Evolutionary conservation across 306 rosid species (phyloP).

Genomic region (Lablab purpureus): DNA sequence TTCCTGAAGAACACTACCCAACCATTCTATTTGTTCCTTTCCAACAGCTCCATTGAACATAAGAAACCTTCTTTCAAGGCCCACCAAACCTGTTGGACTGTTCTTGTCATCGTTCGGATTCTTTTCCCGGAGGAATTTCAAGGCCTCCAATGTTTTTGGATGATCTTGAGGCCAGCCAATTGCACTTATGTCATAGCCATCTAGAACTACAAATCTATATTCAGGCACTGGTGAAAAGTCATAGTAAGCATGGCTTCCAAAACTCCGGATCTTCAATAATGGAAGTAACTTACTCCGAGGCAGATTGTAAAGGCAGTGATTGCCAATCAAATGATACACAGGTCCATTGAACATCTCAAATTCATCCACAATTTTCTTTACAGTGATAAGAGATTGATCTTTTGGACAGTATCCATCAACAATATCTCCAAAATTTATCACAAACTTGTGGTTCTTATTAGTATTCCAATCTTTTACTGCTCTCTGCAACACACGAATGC

Average conservation of each 20-base stretch:
- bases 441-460: constrained; percentile 65
- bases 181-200: constrained; percentile 88
- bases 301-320: constrained; percentile 96
- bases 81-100: constrained; percentile 72
- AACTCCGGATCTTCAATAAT: constrained; percentile 61
- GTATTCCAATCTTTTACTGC: constrained; percentile 84
- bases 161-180: constrained; percentile 92
- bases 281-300: constrained; percentile 82
- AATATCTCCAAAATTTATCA: constrained; percentile 81
- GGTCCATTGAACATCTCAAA: constrained; percentile 71
- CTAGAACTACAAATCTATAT: constrained; percentile 82
- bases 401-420: constrained; percentile 93
- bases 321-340: constrained; percentile 86
- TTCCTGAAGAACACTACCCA: constrained; percentile 65
- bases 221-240: constrained; percentile 79
- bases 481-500: constrained; percentile 73
- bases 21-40: constrained; percentile 86
- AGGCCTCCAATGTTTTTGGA: constrained; percentile 68
- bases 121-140: constrained; percentile 65
- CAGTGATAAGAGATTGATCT: constrained; percentile 68
- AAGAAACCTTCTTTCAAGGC: constrained; percentile 82
- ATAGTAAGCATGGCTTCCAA: constrained; percentile 66
- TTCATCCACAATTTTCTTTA: constrained; percentile 63
- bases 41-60: constrained; percentile 96
- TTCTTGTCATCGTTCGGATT: constrained; percentile 90